phyloP scores from a whole-genome alignment of 805 yeast species.

The Saccharomycodes ludwigii region DNA sequence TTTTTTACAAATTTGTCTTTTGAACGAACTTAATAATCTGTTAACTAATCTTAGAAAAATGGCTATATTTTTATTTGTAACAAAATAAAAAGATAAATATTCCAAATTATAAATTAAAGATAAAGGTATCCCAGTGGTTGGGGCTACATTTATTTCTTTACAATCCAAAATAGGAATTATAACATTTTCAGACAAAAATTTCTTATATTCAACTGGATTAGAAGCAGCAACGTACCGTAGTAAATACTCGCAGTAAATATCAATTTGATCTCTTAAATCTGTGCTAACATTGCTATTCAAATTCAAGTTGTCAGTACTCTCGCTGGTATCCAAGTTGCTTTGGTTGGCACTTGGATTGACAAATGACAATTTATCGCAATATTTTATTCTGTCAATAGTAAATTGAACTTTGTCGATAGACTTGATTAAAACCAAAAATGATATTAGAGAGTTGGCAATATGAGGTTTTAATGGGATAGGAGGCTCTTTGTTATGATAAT shows the following conservation, averaged over 20 bases:
- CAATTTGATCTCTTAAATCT: constrained; percentile 23
- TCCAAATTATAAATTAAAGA: constrained; percentile 32
- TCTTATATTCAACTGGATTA: constrained; percentile 32
- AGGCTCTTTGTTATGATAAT: too few relatives aligned
- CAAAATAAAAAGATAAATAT: constrained; percentile 29
- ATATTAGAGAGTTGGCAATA: too few relatives aligned
- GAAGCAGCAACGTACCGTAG: constrained; percentile 38
- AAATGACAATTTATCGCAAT: too few relatives aligned
- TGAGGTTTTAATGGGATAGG: too few relatives aligned
- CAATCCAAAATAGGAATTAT: constrained; percentile 4
- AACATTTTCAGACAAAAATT: constrained; percentile 23
- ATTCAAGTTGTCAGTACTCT: too few relatives aligned
- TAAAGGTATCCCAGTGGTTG: constrained; percentile 1
- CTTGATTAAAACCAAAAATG: too few relatives aligned
- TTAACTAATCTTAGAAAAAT: constrained; percentile 29
- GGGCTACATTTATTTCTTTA: not conserved
- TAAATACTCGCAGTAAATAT: constrained; percentile 28
- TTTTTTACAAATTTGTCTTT: constrained; percentile 34
- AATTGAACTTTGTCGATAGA: too few relatives aligned
- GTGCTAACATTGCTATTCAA: too few relatives aligned
- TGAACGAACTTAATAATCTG: constrained; percentile 24
- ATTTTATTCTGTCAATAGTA: too few relatives aligned
- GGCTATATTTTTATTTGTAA: constrained; percentile 27
- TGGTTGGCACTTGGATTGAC: too few relatives aligned
- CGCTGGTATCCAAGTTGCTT: too few relatives aligned